Base-by-base conservation (phyloP, 495 filamentous ascomycete genomes). In the Hyaloscypha finlandica region DNA sequence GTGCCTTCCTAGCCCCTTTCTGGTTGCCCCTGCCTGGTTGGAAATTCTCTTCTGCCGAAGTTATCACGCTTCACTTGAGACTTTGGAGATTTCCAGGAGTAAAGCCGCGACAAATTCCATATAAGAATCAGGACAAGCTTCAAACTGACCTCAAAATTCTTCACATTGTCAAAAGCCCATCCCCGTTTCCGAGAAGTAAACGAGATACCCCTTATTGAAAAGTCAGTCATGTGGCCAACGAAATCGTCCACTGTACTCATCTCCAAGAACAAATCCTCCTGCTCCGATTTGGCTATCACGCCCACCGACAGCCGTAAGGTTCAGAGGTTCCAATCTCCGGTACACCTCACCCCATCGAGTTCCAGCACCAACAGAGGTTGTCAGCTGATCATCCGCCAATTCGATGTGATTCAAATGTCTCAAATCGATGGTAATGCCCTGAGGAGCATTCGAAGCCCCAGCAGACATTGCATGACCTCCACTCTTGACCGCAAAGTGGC, bases 221-320 rank as follows among this genome's bases (percentile, higher is more conserved):
- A 57, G 16, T 64, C 29, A 65, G 63, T 48, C n/a, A 77, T 74
- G 29, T 72, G 70, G 63, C 81, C 35, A 6, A 48, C 11, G 4
- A 48, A 48, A 4, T 48, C 16, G 11, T 48, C 78, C 3, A 77
- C 77, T 8, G 14, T 51, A 59, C 64, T 60, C 68, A 85, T 69
- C 22, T 8, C 84, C 84, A 22, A 86, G 78, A 22, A 76, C 75
- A 8, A 86, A 75, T 6, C 87, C 87, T 22, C 83, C 80, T 20
- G 86, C 81, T n/a, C 87, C 87, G 42, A 89, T 78, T 22, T 73
- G 75, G 0, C 78, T 68, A 31, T 79, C 76, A 53, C 86, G 80
- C 16, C 85, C 86, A 4, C 86, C 85, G 5, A 81, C 64, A 6
- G 83, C 79, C n/a, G 79, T 71, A 4, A 84, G 69, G n/a, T 77